These are phyloP conservation scores for Cystobasidium slooffiae DNA, from an alignment of 1,284 basidiomycete species.

Conservation along the genomic window DNA sequence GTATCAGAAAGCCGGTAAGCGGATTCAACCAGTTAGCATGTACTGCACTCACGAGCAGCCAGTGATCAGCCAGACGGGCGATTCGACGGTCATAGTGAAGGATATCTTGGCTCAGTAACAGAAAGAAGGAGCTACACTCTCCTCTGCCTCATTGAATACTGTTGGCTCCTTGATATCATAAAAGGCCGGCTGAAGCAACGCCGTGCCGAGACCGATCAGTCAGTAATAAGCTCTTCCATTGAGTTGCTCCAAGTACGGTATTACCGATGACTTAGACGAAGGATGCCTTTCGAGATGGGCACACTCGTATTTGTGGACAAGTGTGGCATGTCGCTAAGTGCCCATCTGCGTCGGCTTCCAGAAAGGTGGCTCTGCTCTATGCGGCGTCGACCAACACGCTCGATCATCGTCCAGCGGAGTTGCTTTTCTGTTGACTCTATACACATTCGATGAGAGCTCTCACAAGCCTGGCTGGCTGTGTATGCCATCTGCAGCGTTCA, in stretches of 20 bases:
- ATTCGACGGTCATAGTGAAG: not conserved
- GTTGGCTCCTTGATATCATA: not conserved
- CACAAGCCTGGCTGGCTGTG: conserved; percentile 17
- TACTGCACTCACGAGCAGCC: conserved; percentile 24
- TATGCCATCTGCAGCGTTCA: conserved; percentile 3
- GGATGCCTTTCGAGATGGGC: no score
- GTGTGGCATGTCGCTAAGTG: no score
- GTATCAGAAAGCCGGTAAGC: not conserved
- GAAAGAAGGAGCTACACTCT: not conserved
- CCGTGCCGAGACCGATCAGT: no score
- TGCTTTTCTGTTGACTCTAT: conserved; percentile 6
- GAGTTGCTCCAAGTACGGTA: no score
- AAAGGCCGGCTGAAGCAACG: no score
- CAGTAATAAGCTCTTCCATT: no score
- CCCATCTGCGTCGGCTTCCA: no score
- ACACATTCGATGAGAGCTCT: not conserved
- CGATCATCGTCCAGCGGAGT: not conserved
- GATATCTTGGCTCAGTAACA: not conserved
- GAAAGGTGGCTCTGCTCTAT: no score
- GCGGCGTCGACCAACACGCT: no score
- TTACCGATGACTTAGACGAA: no score
- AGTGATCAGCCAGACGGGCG: conserved; percentile 27
- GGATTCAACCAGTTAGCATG: not conserved
- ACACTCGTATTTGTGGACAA: no score
- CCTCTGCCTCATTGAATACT: not conserved